phyloP scores from a whole-genome alignment of 139 green algal genomes.

The Zygnema circumcarinatum region DNA sequence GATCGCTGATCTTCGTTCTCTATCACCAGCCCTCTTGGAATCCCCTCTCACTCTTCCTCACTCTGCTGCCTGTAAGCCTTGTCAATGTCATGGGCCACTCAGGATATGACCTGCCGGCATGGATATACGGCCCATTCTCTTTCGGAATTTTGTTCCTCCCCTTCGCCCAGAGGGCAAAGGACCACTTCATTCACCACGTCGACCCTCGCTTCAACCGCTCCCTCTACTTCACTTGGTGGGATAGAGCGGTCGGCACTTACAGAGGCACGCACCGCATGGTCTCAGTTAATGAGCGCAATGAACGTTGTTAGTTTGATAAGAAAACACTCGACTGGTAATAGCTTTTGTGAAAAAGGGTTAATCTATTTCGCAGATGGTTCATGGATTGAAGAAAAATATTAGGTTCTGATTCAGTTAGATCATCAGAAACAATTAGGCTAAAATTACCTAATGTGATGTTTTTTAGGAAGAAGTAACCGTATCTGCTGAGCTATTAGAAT shows the following conservation, averaged over 20 bases:
- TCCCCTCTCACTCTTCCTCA: background rate
- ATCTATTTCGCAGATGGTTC: too few species aligned
- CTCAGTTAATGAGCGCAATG: too few species aligned
- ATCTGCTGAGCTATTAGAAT: too few species aligned
- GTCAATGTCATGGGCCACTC: constrained; percentile 49
- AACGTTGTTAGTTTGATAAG: too few species aligned
- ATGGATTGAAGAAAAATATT: too few species aligned
- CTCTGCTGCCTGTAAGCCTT: background rate
- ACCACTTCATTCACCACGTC: constrained; percentile 52
- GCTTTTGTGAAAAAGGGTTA: too few species aligned
- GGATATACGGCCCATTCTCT: constrained; percentile 35
- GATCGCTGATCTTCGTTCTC: background rate
- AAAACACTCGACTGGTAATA: too few species aligned
- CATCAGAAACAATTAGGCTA: too few species aligned
- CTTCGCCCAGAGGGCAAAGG: constrained; percentile 6
- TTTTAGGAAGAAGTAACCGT: too few species aligned
- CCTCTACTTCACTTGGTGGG: constrained; percentile 57
- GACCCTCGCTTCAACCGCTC: constrained; percentile 50
- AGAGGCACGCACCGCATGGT: background rate
- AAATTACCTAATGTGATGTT: too few species aligned
- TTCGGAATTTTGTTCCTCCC: constrained; percentile 32
- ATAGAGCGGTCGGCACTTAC: constrained; percentile 28
- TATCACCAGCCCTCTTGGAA: constrained; percentile 35
- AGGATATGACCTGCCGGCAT: constrained; percentile 30
- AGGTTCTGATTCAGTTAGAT: too few species aligned